Percentiles rank a stretch among this genome's conserved stretches.
These are phyloP conservation scores for Tinospora cordifolia DNA, from an alignment of 164 flowering plant species.

Conservation along the genomic window DNA sequence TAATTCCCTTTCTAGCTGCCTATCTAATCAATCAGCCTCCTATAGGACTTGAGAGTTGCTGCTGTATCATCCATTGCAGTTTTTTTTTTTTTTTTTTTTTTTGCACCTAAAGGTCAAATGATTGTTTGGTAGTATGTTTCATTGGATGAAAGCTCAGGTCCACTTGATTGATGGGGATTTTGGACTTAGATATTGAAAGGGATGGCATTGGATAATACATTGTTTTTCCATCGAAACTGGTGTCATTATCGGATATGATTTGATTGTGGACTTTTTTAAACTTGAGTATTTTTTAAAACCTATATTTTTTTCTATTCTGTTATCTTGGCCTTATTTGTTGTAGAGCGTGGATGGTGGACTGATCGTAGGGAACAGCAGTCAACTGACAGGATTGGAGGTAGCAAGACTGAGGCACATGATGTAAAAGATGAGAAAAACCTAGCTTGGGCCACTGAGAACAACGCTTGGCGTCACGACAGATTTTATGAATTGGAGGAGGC, in stretches of 20 bases:
- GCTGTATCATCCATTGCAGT: too few species aligned
- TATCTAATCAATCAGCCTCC: constrained; percentile 1
- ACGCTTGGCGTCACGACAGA: constrained; percentile 66
- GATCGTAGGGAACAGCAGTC: constrained; percentile 38
- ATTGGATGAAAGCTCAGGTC: neutral
- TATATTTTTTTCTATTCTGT: neutral
- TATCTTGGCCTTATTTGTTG: constrained; percentile 6
- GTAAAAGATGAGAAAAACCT: constrained; percentile 37
- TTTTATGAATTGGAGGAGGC: constrained; percentile 50
- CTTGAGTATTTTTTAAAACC: neutral
- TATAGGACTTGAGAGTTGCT: too few species aligned
- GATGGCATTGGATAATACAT: neutral
- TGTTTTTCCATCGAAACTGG: neutral
- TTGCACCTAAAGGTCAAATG: too few species aligned
- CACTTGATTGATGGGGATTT: neutral
- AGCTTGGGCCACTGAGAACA: constrained; percentile 27
- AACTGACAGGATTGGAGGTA: constrained; percentile 21
- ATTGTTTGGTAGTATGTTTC: neutral
- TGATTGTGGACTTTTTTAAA: neutral
- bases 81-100: too few species aligned
- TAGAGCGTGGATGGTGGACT: constrained; percentile 56
- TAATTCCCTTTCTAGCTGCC: neutral
- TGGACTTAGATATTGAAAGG: neutral
- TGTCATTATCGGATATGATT: neutral
- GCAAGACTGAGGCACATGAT: constrained; percentile 22